Conservation (phyloP, 2,329 filamentous ascomycete species). For the Fusarium pseudoanthophilum region DNA sequence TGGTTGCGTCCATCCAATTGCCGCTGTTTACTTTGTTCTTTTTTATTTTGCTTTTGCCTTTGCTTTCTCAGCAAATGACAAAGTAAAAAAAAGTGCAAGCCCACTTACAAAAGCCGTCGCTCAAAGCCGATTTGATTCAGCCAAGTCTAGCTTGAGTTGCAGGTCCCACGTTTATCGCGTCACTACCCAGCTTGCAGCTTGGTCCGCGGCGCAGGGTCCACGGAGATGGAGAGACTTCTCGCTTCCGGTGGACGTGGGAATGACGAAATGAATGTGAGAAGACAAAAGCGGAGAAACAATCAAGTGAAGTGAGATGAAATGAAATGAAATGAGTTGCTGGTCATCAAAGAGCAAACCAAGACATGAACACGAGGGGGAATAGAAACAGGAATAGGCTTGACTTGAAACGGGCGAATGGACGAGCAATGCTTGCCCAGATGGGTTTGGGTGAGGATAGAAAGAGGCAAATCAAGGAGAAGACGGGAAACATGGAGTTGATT, state of each 20-base stretch:
- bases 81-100: neutral
- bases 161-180: conserved; percentile 38
- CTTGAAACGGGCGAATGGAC: conserved; percentile 16
- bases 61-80: conserved; percentile 14
- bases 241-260: conserved; percentile 21
- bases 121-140: conserved; percentile 19
- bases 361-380: conserved; percentile 13
- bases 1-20: conserved; percentile 12
- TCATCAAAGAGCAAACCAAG: neutral
- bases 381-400: conserved; percentile 7
- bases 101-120: conserved; percentile 25
- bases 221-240: conserved; percentile 38
- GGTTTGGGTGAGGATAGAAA: conserved; percentile 11
- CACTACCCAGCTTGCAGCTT: conserved; percentile 10
- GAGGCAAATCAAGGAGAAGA: conserved; percentile 25
- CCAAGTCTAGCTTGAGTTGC: neutral
- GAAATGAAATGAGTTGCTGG: neutral
- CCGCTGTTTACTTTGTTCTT: neutral
- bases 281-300: conserved; percentile 29
- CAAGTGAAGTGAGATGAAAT: neutral
- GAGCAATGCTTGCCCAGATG: conserved; percentile 7
- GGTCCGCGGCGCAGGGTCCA: conserved; percentile 21
- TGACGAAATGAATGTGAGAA: conserved; percentile 29
- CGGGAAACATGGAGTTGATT: conserved; percentile 13
- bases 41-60: neutral